These are phyloP conservation scores for Graphilbum sp. DNA, from an alignment of 2,329 filamentous ascomycete species.

Conservation along the genomic window DNA sequence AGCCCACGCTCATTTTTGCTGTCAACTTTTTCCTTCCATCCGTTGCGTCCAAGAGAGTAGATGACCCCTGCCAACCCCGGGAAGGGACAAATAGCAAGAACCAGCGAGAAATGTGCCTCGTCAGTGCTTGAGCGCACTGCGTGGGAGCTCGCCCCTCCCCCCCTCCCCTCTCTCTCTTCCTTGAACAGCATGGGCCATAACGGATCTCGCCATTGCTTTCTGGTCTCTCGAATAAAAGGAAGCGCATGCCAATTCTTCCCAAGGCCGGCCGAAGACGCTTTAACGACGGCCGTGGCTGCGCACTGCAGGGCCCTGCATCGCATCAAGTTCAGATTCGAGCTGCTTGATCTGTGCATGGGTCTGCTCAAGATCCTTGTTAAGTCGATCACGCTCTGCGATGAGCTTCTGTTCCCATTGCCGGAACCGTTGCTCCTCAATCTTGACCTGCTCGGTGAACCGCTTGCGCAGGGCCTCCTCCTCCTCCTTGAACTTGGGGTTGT, in stretches of 20 bases:
- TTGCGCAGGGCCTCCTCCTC: conserved; percentile 97
- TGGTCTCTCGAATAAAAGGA: too few relatives aligned
- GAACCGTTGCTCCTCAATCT: conserved; percentile 99
- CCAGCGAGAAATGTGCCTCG: too few relatives aligned
- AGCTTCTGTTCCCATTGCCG: conserved; percentile 99
- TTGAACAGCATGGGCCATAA: too few relatives aligned
- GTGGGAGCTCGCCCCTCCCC: too few relatives aligned
- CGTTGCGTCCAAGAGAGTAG: not conserved
- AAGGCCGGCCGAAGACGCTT: conserved; percentile 8
- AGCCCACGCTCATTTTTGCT: not conserved
- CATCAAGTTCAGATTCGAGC: conserved; percentile 81
- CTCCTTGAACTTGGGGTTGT: conserved; percentile 99
- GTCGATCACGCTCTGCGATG: conserved; percentile 91
- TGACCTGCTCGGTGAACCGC: conserved; percentile 99
- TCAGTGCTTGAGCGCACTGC: too few relatives aligned
- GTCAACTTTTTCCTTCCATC: not conserved
- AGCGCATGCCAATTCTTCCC: too few relatives aligned
- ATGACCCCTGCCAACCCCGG: too few relatives aligned
- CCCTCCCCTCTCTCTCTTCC: too few relatives aligned
- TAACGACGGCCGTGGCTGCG: conserved; percentile 90
- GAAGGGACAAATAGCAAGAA: too few relatives aligned
- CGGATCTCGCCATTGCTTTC: too few relatives aligned
- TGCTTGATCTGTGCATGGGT: conserved; percentile 91
- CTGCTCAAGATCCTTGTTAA: conserved; percentile 99
- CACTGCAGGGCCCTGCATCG: conserved; percentile 77